phyloP scores from a whole-genome alignment of 208 protist species.

The Trypanosoma vivax region DNA sequence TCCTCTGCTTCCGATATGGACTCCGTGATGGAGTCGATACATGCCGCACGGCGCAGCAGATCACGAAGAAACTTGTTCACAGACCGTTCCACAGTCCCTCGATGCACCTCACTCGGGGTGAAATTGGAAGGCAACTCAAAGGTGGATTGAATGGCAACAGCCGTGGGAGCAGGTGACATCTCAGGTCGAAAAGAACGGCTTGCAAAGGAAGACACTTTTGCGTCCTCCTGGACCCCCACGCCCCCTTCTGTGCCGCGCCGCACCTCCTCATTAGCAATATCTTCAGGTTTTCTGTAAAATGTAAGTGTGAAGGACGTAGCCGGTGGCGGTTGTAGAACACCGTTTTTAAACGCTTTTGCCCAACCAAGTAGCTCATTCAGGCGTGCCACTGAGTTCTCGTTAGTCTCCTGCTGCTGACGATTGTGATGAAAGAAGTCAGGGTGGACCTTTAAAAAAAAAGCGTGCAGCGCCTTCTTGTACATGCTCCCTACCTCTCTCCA shows the following conservation, averaged over 20 bases:
- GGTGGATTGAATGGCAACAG: constrained; percentile 46
- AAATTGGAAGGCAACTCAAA: constrained; percentile 82
- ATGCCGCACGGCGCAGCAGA: constrained; percentile 71
- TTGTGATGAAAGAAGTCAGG: constrained; percentile 89
- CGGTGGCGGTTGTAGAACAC: constrained; percentile 64
- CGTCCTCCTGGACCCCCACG: not conserved
- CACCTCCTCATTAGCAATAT: constrained; percentile 13
- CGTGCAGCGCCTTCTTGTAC: constrained; percentile 89
- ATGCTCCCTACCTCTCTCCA: constrained; percentile 21
- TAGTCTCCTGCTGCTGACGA: constrained; percentile 57
- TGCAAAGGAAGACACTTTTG: constrained; percentile 14
- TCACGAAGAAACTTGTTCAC: constrained; percentile 89
- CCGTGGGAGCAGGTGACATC: not conserved
- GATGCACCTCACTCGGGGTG: constrained; percentile 62
- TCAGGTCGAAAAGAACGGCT: constrained; percentile 1
- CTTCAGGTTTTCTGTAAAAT: constrained; percentile 73
- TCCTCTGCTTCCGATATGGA: constrained; percentile 77
- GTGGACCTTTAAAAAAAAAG: constrained; percentile 90
- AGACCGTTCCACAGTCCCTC: constrained; percentile 68
- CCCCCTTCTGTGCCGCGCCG: not conserved
- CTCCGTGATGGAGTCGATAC: constrained; percentile 77
- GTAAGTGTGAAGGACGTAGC: constrained; percentile 67
- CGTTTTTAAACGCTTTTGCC: constrained; percentile 81
- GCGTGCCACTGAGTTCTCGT: constrained; percentile 84
- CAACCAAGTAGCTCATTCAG: constrained; percentile 88